Evolutionary conservation across 2,329 filamentous ascomycete species (phyloP).

Genomic region (Aspergillus nomiae): DNA sequence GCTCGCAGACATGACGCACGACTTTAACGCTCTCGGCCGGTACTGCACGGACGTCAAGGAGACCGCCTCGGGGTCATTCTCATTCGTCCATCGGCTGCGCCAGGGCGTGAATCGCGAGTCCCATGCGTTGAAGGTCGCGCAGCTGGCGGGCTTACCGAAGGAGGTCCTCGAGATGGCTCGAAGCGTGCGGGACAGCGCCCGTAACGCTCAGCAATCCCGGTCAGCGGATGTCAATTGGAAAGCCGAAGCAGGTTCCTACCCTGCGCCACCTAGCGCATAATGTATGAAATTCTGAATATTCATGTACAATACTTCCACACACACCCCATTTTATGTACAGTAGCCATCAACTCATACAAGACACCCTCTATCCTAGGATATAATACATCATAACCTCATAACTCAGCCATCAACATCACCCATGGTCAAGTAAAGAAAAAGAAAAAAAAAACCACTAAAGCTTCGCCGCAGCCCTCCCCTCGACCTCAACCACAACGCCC

Average conservation of each 20-base stretch:
- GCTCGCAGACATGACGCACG: conserved; percentile 73
- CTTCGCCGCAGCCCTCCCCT: background rate
- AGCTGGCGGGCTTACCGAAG: conserved; percentile 78
- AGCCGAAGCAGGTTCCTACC: background rate
- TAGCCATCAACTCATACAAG: background rate
- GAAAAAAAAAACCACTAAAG: background rate
- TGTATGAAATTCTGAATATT: background rate
- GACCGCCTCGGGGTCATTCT: conserved; percentile 68
- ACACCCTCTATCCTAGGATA: background rate
- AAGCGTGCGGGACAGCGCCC: conserved; percentile 51
- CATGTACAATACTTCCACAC: background rate
- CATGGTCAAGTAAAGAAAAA: too few species aligned
- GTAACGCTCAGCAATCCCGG: background rate
- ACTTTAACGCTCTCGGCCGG: conserved; percentile 62
- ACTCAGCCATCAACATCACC: background rate
- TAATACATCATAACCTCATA: background rate
- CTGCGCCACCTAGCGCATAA: background rate
- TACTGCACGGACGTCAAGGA: conserved; percentile 92
- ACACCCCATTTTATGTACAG: background rate
- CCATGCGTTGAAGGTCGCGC: conserved; percentile 93
- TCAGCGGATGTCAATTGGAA: background rate
- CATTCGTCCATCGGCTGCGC: conserved; percentile 80
- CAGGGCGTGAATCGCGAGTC: conserved; percentile 82
- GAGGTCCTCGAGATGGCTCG: conserved; percentile 69
- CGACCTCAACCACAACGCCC: conserved; percentile 39